phyloP scores from a whole-genome alignment of 495 filamentous ascomycete genomes.

The Aspergillus hancockii region DNA sequence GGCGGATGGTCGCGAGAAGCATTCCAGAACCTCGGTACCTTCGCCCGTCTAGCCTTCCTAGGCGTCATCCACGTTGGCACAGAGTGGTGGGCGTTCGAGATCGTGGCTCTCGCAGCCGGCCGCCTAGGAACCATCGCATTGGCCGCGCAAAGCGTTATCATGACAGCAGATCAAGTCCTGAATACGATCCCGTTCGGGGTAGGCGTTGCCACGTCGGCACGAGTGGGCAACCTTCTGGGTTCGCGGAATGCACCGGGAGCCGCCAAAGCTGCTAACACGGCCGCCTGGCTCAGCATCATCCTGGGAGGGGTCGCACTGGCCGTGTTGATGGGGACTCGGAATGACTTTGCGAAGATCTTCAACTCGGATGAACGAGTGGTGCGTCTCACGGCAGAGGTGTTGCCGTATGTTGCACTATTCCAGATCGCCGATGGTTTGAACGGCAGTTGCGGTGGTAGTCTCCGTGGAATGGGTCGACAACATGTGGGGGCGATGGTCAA shows the following conservation, averaged over 20 bases:
- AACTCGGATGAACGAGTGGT: constrained; percentile 78
- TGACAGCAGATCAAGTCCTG: constrained; percentile 91
- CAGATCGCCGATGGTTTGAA: constrained; percentile 91
- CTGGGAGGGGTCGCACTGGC: constrained; percentile 70
- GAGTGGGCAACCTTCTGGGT: constrained; percentile 83
- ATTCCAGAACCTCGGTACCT: constrained; percentile 66
- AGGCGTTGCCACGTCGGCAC: constrained; percentile 77
- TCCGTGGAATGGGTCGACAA: constrained; percentile 85
- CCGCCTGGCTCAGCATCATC: constrained; percentile 71
- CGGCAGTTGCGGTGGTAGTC: constrained; percentile 77
- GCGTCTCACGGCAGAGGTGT: constrained; percentile 73
- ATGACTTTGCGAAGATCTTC: constrained; percentile 81
- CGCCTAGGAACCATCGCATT: constrained; percentile 79
- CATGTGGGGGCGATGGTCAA: constrained; percentile 90
- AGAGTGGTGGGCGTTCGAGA: constrained; percentile 97
- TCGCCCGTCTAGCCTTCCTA: constrained; percentile 72
- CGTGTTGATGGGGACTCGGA: constrained; percentile 69
- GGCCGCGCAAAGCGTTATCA: constrained; percentile 88
- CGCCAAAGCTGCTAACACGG: constrained; percentile 71
- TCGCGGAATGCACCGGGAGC: constrained; percentile 68
- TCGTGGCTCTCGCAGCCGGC: constrained; percentile 88
- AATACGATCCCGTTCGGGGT: constrained; percentile 93
- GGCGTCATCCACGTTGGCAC: constrained; percentile 90
- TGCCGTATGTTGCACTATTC: constrained; percentile 90
- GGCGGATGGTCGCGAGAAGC: constrained; percentile 73